Percentiles rank a stretch among this genome's conserved stretches.
phyloP scores from a whole-genome alignment of 1,139 yeast species.

The Geotrichum reessii region DNA sequence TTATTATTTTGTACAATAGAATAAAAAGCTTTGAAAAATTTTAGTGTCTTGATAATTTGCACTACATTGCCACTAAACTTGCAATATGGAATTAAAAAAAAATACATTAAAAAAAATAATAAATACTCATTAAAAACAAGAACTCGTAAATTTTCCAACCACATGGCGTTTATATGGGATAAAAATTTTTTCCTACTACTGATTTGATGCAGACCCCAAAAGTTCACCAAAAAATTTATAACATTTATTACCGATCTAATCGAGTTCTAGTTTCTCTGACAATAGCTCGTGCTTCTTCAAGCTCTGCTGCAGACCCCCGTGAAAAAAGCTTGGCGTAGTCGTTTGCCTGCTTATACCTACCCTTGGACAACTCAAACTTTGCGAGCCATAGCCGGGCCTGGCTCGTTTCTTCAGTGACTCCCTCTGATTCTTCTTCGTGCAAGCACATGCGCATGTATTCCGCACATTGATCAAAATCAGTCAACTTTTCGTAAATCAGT shows the following conservation, averaged over 20 bases:
- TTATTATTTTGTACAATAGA: too few relatives aligned
- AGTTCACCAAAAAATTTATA: neutral
- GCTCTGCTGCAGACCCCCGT: slow-evolving; percentile 74
- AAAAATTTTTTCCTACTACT: too few relatives aligned
- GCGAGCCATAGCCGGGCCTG: slow-evolving; percentile 90
- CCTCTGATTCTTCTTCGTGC: slow-evolving; percentile 58
- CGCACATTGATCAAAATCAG: slow-evolving; percentile 50
- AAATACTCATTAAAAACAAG: too few relatives aligned
- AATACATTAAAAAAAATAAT: too few relatives aligned
- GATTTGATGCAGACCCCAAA: neutral
- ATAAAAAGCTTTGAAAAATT: too few relatives aligned
- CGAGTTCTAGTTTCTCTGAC: slow-evolving; percentile 50
- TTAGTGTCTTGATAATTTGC: too few relatives aligned
- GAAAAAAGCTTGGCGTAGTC: slow-evolving; percentile 68
- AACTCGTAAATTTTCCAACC: too few relatives aligned
- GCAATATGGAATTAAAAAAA: too few relatives aligned
- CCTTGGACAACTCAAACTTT: slow-evolving; percentile 51
- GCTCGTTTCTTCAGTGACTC: slow-evolving; percentile 61
- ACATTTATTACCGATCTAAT: neutral
- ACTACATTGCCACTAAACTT: too few relatives aligned
- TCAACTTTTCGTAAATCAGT: slow-evolving; percentile 52
- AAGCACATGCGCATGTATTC: slow-evolving; percentile 69
- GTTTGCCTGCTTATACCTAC: slow-evolving; percentile 64
- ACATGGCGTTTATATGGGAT: too few relatives aligned
- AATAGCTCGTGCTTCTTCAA: slow-evolving; percentile 82